Evolutionary conservation across 1,284 basidiomycete species (phyloP).

Genomic region (Laetiporus sulphureus): DNA sequence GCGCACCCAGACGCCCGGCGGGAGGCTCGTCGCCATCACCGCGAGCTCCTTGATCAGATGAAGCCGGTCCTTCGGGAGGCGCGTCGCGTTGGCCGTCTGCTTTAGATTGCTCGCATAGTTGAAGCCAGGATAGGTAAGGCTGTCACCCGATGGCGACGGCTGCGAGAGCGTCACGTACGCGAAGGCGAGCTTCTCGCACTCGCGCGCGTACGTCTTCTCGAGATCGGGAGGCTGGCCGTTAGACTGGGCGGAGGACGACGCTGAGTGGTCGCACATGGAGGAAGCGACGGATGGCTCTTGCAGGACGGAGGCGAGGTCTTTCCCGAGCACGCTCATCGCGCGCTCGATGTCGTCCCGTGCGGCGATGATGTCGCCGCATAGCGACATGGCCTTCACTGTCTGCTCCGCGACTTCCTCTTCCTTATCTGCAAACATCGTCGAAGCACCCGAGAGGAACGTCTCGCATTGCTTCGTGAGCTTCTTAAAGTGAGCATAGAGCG

Average conservation of each 20-base stretch:
- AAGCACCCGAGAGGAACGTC: conserved; percentile 41
- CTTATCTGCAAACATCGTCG: conserved; percentile 28
- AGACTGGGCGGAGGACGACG: no score
- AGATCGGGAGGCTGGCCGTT: conserved; percentile 25
- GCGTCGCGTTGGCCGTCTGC: conserved; percentile 31
- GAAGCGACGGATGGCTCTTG: no score
- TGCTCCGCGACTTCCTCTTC: conserved; percentile 27
- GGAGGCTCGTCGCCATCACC: conserved; percentile 45
- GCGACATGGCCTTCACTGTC: conserved; percentile 35
- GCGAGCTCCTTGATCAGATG: conserved; percentile 50
- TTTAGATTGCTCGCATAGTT: conserved; percentile 30
- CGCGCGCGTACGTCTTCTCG: conserved; percentile 34
- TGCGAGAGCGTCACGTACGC: conserved; percentile 30
- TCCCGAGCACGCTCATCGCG: conserved; percentile 35
- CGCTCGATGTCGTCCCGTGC: conserved; percentile 42
- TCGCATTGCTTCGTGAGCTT: conserved; percentile 46
- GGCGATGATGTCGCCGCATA: conserved; percentile 48
- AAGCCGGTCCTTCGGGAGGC: conserved; percentile 42
- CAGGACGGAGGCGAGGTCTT: conserved; percentile 9
- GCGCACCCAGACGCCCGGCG: conserved; percentile 47
- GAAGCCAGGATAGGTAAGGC: conserved; percentile 27
- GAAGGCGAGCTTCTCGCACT: conserved; percentile 43
- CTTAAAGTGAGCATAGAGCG: conserved; percentile 45
- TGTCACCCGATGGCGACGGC: conserved; percentile 13
- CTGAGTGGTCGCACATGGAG: no score